Conservation (phyloP, 805 yeast species). For the Cyberlindnera lachancei region DNA sequence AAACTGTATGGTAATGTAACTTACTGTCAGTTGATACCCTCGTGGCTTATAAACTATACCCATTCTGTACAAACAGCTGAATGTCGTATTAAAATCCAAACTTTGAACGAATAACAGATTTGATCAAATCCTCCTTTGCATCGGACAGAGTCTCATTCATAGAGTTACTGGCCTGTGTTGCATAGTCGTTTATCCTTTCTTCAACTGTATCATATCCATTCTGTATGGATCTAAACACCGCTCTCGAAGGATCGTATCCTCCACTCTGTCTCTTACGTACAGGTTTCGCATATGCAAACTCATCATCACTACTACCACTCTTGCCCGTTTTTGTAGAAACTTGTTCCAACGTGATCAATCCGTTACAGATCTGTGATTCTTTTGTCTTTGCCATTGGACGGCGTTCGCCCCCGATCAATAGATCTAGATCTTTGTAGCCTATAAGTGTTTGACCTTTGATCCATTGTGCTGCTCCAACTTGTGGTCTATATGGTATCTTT, state of each 20-base stretch:
- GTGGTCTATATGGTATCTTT: constrained; percentile 71
- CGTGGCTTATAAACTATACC: too few relatives aligned
- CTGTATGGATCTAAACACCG: constrained; percentile 37
- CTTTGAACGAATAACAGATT: constrained; percentile 44
- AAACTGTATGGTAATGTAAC: too few relatives aligned
- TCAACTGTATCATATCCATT: constrained; percentile 47
- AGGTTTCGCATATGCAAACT: constrained; percentile 40
- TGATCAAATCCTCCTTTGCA: constrained; percentile 42
- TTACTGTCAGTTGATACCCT: too few relatives aligned
- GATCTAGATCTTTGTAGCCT: constrained; percentile 55
- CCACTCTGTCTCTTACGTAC: constrained; percentile 30
- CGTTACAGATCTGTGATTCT: constrained; percentile 52
- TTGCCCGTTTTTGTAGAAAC: constrained; percentile 14
- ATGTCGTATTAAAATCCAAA: too few relatives aligned
- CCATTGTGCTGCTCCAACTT: constrained; percentile 75
- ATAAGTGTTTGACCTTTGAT: constrained; percentile 67
- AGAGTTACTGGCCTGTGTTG: constrained; percentile 44
- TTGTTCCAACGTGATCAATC: constrained; percentile 21
- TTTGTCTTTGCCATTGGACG: constrained; percentile 52
- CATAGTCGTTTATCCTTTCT: constrained; percentile 49
- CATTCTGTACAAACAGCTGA: too few relatives aligned
- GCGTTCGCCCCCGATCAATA: constrained; percentile 65
- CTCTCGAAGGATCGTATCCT: constrained; percentile 34
- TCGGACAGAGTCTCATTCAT: constrained; percentile 45
- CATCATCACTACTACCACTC: constrained; percentile 6